Base-by-base conservation (phyloP, 1,284 basidiomycete species). In the Hortiboletus rubellus region DNA sequence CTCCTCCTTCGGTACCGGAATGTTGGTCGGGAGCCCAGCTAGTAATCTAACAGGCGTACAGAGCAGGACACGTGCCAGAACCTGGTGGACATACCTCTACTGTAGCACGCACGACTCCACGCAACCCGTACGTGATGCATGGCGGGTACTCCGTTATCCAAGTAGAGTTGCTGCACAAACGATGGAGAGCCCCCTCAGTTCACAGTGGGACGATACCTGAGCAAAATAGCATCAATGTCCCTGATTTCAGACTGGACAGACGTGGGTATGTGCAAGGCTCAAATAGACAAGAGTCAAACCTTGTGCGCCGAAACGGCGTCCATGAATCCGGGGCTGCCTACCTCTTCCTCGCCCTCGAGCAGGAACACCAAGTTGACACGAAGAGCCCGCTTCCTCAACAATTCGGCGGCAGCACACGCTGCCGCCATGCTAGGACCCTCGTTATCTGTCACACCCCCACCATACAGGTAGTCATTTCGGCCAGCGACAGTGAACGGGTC, bases 141-240 rank as follows among this genome's bases (percentile, higher is more conserved):
- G 96, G 96, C n/a, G 87, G 86, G 60, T 91, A 87, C 66, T 98
- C 94, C 34, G 91, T 91, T 62, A 98, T 92, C 96, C 96, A 99
- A 17, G 94, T 96, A 36, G 96, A 98, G 71, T 99, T 99, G 66
- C 90, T 92, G 51, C 18, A 7, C 4, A 42, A 24, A 55, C 12
- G 18, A 18, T 18, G 18, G 18, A 51, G 42, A 34, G 30, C 24
- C 10, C 34, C 8, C 31, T 38, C 24, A 44, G 7, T 18, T 56
- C 17, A 50, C 37, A 12, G 42, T 40, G 31, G 6, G 14, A 42
- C 58, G 61, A 55, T 56, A 89, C 87, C 89, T 91, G 58, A 96
- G 85, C 18, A 96, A 77, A 53, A 97, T 92, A 3, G 89, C 89
- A 73, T 96, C 92, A 50, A 97, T 84, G 33, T 84, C 75, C 2